phyloP scores from a whole-genome alignment of 139 green algal genomes.

The Micromonas commoda region DNA sequence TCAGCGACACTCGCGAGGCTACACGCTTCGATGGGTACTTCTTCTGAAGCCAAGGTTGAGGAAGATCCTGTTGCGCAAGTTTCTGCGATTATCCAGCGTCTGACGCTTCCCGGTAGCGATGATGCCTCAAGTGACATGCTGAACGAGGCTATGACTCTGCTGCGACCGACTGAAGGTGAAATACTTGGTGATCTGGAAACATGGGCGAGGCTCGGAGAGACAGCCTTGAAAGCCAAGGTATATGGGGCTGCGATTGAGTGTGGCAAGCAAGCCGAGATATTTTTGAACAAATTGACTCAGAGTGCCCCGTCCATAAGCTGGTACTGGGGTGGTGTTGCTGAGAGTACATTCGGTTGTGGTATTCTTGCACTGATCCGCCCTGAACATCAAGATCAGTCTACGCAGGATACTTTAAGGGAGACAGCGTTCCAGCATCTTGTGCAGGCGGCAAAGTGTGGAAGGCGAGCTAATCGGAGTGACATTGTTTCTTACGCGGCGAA shows the following conservation, averaged over 20 bases:
- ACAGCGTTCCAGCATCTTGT: background rate
- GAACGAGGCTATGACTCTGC: background rate
- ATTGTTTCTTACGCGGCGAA: background rate
- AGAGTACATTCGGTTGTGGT: background rate
- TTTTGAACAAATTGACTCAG: background rate
- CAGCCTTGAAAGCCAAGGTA: background rate
- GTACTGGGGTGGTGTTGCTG: background rate
- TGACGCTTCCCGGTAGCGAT: background rate
- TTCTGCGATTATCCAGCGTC: background rate
- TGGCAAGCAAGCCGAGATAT: background rate
- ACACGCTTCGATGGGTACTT: background rate
- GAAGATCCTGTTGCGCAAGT: background rate
- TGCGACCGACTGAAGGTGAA: background rate
- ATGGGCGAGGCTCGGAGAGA: background rate
- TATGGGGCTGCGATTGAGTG: background rate
- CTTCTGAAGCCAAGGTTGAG: background rate
- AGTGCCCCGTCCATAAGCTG: background rate
- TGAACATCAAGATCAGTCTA: background rate
- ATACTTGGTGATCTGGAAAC: background rate
- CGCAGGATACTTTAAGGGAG: background rate
- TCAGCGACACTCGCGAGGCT: background rate
- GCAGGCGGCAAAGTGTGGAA: background rate
- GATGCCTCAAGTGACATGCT: background rate
- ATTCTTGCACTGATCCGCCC: background rate
- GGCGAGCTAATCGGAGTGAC: background rate